Evolutionary conservation across 768 basidiomycete genomes (phyloP).

Genomic region (Grammothele lineata): DNA sequence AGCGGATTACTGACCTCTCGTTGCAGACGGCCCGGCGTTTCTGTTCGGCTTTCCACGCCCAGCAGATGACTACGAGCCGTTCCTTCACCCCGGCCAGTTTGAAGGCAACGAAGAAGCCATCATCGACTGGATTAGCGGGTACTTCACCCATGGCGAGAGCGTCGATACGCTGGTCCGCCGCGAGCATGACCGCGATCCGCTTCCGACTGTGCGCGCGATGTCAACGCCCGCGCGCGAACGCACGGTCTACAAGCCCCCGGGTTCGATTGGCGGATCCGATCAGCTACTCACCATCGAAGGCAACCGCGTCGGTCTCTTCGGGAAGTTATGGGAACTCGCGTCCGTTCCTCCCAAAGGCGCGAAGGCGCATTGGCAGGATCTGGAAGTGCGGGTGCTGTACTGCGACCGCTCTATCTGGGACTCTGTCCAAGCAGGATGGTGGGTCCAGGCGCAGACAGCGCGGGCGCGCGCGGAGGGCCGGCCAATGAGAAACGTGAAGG

Average conservation of each 20-base stretch:
- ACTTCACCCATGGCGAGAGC: slow-evolving; percentile 4
- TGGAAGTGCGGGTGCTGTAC: not conserved
- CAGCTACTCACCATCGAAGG: not conserved
- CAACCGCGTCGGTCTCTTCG: slow-evolving; percentile 2
- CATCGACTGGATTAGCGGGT: slow-evolving; percentile 6
- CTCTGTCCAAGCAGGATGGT: not conserved
- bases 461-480: not conserved
- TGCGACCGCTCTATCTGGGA: not conserved
- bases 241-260: no score
- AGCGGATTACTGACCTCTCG: not conserved
- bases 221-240: slow-evolving; percentile 7
- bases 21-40: not conserved
- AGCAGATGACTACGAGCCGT: not conserved
- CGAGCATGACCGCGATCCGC: slow-evolving; percentile 7
- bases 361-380: not conserved
- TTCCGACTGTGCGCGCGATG: slow-evolving; percentile 1
- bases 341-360: not conserved
- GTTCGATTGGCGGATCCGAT: no score
- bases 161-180: no score
- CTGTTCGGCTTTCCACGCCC: not conserved
- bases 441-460: not conserved
- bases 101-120: not conserved
- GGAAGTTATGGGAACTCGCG: slow-evolving; percentile 10
- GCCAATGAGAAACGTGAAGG: not conserved
- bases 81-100: slow-evolving; percentile 1